Evolutionary conservation across 2,329 filamentous ascomycete genomes (phyloP), one percentile per base, ranked within the genome.

Genomic region (Juglanconis juglandina): DNA sequence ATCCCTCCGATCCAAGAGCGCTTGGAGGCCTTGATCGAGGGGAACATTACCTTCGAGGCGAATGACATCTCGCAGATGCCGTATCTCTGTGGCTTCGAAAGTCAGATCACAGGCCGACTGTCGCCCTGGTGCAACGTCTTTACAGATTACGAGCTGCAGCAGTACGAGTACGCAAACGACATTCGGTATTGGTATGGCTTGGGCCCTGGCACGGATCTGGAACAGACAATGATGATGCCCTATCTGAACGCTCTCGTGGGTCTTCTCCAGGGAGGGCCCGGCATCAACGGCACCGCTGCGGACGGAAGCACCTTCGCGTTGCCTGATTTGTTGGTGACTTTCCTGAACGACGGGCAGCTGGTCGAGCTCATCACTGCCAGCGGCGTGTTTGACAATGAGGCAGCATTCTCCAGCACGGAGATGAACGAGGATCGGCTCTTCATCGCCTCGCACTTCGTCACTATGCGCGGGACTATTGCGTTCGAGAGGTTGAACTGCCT

Each of bases 21-120:
- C 3, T 73, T 89, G 51, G 83, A 87, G 65, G 62, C 72, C 5
- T 68, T 84, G 39, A 77, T 88, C 37, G 66, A 71, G 0, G 85
- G 86, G 1, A 75, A 79, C 44, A 77, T 89, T 39, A 80, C 79
- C 1, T 77, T 89, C 39, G 79, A 77, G 0, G 73, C 79, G 37
- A 72, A 71, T 1, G 84, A 89, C 60, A 75, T 87, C 47, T 76
- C 74, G 7, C 79, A 81, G 49, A 85, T 90, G 53, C 86, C 86
- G 0, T 89, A 90, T 66, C 77, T 89, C n/a, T 91, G 87, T 66
- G 87, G 61, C 1, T 90, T 88, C 61, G 87, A 91, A 67, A 85
- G 81, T 3, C 87, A 90, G 66, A 88, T 90, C 64, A 84, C 78
- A 0, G 87, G 87, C 1, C 74, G 73, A 2, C 70, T 83, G 4